Conservation (phyloP, 108 stramenopile genomes). For the Nitzschia sp. region DNA sequence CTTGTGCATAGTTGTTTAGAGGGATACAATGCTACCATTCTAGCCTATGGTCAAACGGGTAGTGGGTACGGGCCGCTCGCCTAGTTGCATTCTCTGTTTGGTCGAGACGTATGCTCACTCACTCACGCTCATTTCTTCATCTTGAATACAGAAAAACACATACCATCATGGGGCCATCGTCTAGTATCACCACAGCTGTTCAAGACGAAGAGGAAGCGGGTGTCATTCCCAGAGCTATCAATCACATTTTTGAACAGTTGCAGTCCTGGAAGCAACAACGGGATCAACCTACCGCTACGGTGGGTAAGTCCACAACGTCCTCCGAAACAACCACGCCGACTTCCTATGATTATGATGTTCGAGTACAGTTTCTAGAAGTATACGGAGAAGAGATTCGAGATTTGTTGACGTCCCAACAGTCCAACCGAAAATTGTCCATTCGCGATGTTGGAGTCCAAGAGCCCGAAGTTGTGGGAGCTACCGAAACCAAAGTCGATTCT, state of each 20-base stretch:
- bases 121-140: no score
- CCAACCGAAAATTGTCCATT: constrained; percentile 55
- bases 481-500: constrained; percentile 61
- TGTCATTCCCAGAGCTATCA: constrained; percentile 73
- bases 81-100: no score
- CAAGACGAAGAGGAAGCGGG: constrained; percentile 60
- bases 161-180: constrained; percentile 51
- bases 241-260: constrained; percentile 55
- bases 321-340: not conserved
- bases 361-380: constrained; percentile 81
- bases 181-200: constrained; percentile 17
- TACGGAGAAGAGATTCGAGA: constrained; percentile 92
- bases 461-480: constrained; percentile 87
- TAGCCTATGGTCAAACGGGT: constrained; percentile 97
- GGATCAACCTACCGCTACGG: not conserved
- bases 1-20: constrained; percentile 66
- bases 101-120: no score
- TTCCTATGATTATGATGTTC: constrained; percentile 56
- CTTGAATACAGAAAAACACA: constrained; percentile 55
- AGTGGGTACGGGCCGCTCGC: constrained; percentile 35
- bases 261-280: constrained; percentile 12
- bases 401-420: constrained; percentile 53
- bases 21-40: constrained; percentile 96
- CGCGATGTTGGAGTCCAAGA: constrained; percentile 65
- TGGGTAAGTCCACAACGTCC: not conserved